Conservation (phyloP, 140 eudicot species). For the Eryngium alpinum region DNA sequence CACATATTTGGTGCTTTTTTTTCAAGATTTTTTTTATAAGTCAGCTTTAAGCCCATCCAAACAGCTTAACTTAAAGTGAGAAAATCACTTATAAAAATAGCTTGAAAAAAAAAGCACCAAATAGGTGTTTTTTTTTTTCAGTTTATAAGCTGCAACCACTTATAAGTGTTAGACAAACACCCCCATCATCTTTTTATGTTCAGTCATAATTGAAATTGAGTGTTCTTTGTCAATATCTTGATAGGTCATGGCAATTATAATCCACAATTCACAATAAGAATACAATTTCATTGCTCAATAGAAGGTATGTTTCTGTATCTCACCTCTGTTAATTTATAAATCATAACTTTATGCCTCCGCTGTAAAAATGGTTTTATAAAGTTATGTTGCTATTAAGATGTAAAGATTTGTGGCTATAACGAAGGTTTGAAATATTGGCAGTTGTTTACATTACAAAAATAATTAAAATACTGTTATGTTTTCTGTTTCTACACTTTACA, state of each 20-base stretch:
- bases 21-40: no score
- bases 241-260: background rate
- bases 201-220: background rate
- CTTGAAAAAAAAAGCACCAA: no score
- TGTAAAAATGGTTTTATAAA: background rate
- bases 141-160: no score
- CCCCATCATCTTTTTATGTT: background rate
- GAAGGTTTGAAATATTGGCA: background rate
- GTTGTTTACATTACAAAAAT: background rate
- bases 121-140: no score
- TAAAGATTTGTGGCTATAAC: background rate
- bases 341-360: background rate
- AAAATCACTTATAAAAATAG: no score
- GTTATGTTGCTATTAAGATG: background rate
- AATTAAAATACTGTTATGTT: no score
- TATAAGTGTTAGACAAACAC: no score
- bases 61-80: no score
- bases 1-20: no score
- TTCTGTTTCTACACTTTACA: no score
- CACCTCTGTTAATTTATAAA: background rate
- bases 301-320: background rate
- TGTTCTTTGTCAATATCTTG: background rate
- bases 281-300: background rate
- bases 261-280: background rate
- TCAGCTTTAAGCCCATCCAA: no score